A percentile compares a stretch with the other conserved stretches of the same genome.
phyloP scores from a whole-genome alignment of 225 moss, liverwort and hornwort genomes.

The Bryum argenteum region DNA sequence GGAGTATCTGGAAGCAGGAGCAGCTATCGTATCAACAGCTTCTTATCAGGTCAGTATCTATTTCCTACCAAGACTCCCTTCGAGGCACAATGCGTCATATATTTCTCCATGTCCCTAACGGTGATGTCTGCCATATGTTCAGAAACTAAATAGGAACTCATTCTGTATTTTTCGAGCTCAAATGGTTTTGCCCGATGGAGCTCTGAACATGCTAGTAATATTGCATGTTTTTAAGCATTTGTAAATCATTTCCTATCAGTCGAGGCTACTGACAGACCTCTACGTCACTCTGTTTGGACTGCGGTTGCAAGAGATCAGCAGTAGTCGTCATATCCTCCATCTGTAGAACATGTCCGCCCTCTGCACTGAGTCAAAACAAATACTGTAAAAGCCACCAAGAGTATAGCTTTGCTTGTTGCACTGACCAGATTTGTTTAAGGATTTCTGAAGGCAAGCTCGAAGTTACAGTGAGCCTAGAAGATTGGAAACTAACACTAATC shows the following conservation, averaged over 20 bases:
- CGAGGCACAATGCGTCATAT: neutral
- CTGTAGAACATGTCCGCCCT: constrained; percentile 44
- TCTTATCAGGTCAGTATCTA: constrained; percentile 78
- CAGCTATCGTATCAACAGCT: constrained; percentile 80
- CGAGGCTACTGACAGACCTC: constrained; percentile 35
- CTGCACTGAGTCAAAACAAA: constrained; percentile 33
- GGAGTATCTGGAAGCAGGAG: constrained; percentile 95
- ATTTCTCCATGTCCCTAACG: constrained; percentile 5
- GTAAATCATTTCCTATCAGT: constrained; percentile 1
- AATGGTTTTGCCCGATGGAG: neutral
- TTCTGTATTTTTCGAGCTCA: neutral
- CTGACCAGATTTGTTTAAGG: neutral
- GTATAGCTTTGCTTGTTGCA: neutral
- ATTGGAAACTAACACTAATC: neutral
- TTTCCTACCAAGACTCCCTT: neutral
- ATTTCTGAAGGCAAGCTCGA: neutral
- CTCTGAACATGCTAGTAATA: constrained; percentile 19
- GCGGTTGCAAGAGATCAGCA: constrained; percentile 18
- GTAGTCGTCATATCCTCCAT: constrained; percentile 51
- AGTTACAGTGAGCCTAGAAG: neutral
- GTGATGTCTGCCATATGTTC: neutral
- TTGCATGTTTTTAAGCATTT: neutral
- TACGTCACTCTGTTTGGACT: constrained; percentile 39
- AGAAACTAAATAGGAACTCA: neutral
- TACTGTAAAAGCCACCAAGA: neutral